These are phyloP conservation scores for Syzygium jambos DNA, from an alignment of 345 rosid species.

Conservation along the genomic window DNA sequence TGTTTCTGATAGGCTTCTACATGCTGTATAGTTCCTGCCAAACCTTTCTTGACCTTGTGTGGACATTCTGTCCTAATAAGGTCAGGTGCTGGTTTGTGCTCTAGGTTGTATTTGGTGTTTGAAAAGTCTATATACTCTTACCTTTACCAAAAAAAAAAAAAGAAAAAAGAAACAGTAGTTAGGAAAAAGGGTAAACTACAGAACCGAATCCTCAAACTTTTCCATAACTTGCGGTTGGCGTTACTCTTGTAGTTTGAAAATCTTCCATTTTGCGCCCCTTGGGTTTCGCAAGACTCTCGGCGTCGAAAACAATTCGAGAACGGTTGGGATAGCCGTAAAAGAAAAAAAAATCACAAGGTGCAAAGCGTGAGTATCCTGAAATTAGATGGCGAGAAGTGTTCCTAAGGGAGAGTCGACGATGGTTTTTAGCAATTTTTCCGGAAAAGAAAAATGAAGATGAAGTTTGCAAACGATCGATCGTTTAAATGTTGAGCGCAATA, in stretches of 20 bases:
- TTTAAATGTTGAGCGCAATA: background rate
- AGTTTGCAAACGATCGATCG: no score
- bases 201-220: background rate
- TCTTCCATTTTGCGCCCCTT: background rate
- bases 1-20: no score
- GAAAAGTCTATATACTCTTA: no score
- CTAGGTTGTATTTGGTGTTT: no score
- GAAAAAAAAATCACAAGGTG: background rate
- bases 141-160: no score
- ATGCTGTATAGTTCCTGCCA: no score
- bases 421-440: no score
- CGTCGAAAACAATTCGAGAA: background rate
- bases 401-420: background rate
- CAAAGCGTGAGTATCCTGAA: background rate
- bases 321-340: background rate
- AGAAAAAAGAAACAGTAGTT: background rate
- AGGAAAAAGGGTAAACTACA: background rate
- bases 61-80: no score
- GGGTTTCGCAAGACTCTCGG: background rate
- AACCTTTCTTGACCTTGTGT: no score
- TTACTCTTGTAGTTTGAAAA: background rate
- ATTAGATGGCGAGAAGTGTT: background rate
- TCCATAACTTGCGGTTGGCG: background rate
- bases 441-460: no score
- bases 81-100: no score